phyloP scores from a whole-genome alignment of 2,329 filamentous ascomycete species.

The Curvularia spicifera region DNA sequence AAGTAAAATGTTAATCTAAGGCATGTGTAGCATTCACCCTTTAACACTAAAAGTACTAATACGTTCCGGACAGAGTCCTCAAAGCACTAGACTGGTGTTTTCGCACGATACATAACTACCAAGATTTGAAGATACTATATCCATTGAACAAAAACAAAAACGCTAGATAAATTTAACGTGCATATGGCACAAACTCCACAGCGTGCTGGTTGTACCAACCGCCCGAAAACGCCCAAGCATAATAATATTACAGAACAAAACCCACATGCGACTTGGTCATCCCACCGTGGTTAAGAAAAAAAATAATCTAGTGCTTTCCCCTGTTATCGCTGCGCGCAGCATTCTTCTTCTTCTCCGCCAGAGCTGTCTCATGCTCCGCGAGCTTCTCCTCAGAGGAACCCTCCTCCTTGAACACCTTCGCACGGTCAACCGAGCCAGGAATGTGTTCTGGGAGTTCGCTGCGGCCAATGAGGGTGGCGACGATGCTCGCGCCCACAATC shows the following conservation, averaged over 20 bases:
- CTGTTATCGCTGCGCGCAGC: conserved; percentile 29
- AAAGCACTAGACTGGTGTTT: background rate
- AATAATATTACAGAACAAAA: background rate
- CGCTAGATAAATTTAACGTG: background rate
- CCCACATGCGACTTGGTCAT: background rate
- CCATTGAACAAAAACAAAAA: background rate
- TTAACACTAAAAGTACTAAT: background rate
- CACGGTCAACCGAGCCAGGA: conserved; percentile 53
- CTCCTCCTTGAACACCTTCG: conserved; percentile 56
- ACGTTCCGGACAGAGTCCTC: background rate
- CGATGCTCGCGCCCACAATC: conserved; percentile 82
- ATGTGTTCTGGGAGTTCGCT: conserved; percentile 71
- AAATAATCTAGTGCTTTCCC: conserved; percentile 12
- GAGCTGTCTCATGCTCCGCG: conserved; percentile 41
- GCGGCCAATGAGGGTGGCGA: conserved; percentile 79
- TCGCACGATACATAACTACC: background rate
- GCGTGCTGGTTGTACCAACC: background rate
- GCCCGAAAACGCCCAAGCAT: conserved; percentile 5
- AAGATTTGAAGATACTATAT: background rate
- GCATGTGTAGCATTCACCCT: background rate
- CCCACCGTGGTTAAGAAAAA: background rate
- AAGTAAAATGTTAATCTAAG: no score
- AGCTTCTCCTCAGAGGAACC: conserved; percentile 35
- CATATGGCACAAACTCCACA: background rate
- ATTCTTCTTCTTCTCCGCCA: conserved; percentile 31